Conservation (phyloP, 2,329 filamentous ascomycete species). For the Leptographium wingfieldii region DNA sequence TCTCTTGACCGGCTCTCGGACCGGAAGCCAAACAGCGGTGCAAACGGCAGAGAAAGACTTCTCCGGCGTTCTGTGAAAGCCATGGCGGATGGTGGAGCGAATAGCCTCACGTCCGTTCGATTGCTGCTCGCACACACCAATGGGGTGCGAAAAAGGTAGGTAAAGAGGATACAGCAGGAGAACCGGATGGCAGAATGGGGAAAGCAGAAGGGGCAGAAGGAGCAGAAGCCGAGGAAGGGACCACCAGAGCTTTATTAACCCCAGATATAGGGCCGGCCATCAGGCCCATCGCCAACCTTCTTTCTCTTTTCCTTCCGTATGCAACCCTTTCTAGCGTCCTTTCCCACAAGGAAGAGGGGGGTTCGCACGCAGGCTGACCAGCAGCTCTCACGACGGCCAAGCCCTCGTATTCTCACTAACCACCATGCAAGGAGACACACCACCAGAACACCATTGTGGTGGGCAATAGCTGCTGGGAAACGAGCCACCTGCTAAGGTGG, state of each 20-base stretch:
- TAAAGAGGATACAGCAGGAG: background rate
- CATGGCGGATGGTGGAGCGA: conserved; percentile 1
- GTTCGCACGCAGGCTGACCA: background rate
- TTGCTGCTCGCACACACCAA: too few relatives aligned
- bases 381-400: background rate
- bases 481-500: background rate
- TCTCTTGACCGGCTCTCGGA: background rate
- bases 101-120: background rate
- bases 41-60: conserved; percentile 8
- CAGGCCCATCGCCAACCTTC: conserved; percentile 1
- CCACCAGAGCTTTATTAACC: background rate
- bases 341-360: background rate
- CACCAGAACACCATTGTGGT: background rate
- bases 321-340: background rate
- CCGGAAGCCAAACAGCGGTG: conserved; percentile 6
- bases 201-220: background rate
- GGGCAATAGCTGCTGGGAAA: background rate
- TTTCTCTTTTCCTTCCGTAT: background rate
- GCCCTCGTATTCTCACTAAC: conserved; percentile 1
- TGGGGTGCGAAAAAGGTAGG: background rate
- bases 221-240: background rate
- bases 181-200: background rate
- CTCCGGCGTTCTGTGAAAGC: conserved; percentile 9
- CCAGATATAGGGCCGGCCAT: background rate
- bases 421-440: background rate